Percentiles rank a stretch among this genome's conserved stretches.
Evolutionary conservation across 805 yeast species (phyloP).

Genomic region (Sungouiozyma intestinalis): DNA sequence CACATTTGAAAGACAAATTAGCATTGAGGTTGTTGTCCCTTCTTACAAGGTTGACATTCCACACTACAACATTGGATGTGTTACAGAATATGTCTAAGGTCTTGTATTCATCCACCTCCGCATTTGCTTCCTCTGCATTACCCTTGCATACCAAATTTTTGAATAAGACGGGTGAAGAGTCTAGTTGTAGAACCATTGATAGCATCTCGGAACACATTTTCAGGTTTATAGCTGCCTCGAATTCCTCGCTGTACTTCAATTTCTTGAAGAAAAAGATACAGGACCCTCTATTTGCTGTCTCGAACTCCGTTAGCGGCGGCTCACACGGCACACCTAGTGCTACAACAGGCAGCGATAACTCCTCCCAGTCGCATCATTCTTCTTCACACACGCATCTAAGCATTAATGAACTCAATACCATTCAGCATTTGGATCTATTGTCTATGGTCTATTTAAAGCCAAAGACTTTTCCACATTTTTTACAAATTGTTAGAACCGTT

Average conservation of each 20-base stretch:
- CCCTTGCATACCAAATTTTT: constrained; percentile 13
- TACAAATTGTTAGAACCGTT: constrained; percentile 32
- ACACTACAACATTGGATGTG: constrained; percentile 24
- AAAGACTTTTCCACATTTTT: constrained; percentile 27
- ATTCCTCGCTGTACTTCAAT: constrained; percentile 34
- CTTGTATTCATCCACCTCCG: constrained; percentile 2
- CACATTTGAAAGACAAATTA: constrained; percentile 20
- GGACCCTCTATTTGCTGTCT: constrained; percentile 5
- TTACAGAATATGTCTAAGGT: constrained; percentile 23
- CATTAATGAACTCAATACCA: constrained; percentile 4
- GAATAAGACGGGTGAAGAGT: constrained; percentile 7
- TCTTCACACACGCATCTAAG: not conserved
- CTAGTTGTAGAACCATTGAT: constrained; percentile 11
- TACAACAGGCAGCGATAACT: not conserved
- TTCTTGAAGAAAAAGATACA: constrained; percentile 12
- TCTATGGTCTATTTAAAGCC: constrained; percentile 35
- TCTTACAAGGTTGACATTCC: constrained; percentile 27
- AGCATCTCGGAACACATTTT: constrained; percentile 26
- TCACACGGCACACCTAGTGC: not conserved
- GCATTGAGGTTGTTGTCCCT: constrained; percentile 24
- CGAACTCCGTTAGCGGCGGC: not conserved
- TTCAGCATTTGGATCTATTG: constrained; percentile 35
- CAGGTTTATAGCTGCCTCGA: constrained; percentile 41
- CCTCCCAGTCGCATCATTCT: not conserved
- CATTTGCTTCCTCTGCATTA: constrained; percentile 6